phyloP scores from a whole-genome alignment of 208 protist genomes.

The Leishmania martiniquensis region DNA sequence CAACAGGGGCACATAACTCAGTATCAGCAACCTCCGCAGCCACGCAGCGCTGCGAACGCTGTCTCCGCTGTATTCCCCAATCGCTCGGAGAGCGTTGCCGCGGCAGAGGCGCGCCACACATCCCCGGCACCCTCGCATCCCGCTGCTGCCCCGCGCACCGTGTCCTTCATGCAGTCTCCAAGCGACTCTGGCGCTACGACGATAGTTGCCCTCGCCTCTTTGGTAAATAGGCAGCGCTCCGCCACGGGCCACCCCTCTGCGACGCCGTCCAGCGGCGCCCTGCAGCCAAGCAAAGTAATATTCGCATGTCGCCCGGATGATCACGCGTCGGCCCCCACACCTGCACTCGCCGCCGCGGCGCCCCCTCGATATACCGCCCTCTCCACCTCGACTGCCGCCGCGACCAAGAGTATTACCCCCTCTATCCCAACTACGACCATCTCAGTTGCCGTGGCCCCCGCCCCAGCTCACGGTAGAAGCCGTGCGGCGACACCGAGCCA shows the following conservation, averaged over 20 bases:
- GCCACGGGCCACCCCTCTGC: not conserved
- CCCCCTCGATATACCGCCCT: slow-evolving; percentile 26
- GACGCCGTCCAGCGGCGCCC: not conserved
- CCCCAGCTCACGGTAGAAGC: not conserved
- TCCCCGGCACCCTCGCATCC: not conserved
- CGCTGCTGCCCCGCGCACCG: not conserved
- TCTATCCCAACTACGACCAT: not conserved
- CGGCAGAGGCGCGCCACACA: not conserved
- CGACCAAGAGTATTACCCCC: not conserved
- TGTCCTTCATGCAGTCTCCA: not conserved
- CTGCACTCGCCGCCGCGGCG: not conserved
- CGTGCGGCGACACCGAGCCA: slow-evolving; percentile 7
- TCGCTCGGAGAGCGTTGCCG: not conserved
- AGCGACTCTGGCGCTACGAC: not conserved
- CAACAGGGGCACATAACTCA: not conserved
- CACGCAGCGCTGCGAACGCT: slow-evolving; percentile 20
- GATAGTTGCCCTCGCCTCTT: slow-evolving; percentile 6
- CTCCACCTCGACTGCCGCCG: slow-evolving; percentile 7
- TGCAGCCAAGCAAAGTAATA: slow-evolving; percentile 1
- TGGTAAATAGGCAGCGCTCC: not conserved
- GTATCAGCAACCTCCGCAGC: slow-evolving; percentile 12
- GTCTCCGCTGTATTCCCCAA: not conserved
- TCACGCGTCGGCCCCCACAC: not conserved
- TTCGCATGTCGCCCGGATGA: not conserved
- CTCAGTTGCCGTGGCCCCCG: not conserved